A percentile compares a stretch with the other conserved stretches of the same genome.
phyloP scores from a whole-genome alignment of 2,329 filamentous ascomycete species.

The Magnaporthiopsis poae region DNA sequence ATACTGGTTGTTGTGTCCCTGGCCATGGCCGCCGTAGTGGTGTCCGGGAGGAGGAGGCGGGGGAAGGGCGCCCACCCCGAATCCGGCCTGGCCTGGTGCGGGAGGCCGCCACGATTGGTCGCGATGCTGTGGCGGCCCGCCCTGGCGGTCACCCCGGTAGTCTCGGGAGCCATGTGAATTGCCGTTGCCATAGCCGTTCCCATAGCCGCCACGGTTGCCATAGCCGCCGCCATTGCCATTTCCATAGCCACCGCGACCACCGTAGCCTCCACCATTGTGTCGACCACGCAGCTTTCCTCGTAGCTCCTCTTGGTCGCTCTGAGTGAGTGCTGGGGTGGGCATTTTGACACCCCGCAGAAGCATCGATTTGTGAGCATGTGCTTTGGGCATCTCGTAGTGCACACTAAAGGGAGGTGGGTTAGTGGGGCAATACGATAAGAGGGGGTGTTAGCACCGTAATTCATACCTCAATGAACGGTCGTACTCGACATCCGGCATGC shows the following conservation, averaged over 20 bases:
- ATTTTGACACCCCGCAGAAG: slow-evolving; percentile 74
- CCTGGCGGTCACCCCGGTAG: not conserved
- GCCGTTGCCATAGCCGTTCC: slow-evolving; percentile 17
- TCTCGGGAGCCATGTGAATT: slow-evolving; percentile 41
- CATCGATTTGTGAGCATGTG: slow-evolving; percentile 82
- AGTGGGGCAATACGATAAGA: not conserved
- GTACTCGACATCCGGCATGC: slow-evolving; percentile 69
- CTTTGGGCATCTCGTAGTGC: slow-evolving; percentile 68
- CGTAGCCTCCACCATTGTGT: slow-evolving; percentile 48
- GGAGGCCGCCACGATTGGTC: slow-evolving; percentile 32
- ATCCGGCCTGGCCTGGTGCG: slow-evolving; percentile 33
- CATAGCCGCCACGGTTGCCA: slow-evolving; percentile 20
- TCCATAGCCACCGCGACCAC: slow-evolving; percentile 33
- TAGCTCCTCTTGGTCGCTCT: slow-evolving; percentile 64
- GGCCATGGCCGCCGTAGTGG: slow-evolving; percentile 12
- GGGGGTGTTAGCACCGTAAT: slow-evolving; percentile 1
- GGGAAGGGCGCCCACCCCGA: slow-evolving; percentile 33
- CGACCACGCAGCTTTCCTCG: slow-evolving; percentile 48
- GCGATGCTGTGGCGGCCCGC: slow-evolving; percentile 13
- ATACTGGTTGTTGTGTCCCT: slow-evolving; percentile 8
- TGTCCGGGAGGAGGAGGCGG: slow-evolving; percentile 32
- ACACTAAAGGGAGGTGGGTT: slow-evolving; percentile 48
- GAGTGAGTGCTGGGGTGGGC: slow-evolving; percentile 60
- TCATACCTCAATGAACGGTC: slow-evolving; percentile 76
- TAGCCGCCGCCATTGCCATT: slow-evolving; percentile 38